Base-by-base conservation (phyloP, 2,329 filamentous ascomycete genomes). In the Calonectria pseudoturangicola region DNA sequence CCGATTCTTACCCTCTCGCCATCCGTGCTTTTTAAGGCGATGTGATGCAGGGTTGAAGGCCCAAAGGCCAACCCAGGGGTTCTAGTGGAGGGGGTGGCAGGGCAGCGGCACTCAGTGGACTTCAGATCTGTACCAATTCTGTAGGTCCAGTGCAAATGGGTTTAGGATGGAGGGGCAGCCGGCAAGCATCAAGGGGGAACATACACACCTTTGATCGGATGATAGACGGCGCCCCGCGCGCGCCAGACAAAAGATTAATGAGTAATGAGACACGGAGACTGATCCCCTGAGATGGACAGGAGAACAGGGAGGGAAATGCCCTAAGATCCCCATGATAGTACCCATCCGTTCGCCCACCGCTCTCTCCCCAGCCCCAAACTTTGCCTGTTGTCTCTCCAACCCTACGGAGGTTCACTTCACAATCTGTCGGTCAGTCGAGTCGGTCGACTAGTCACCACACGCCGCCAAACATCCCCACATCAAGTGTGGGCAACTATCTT, bases 81-180 rank as follows among this genome's bases (percentile, higher is more conserved):
- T 30, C 41, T 30, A 30, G 50, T 41, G 39, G 54, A 41, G 27
- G 54, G 27, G 27, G 68, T 39, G 36, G 28, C 36, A 28, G 43
- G 28, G 21, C 30, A 21, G 27, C 33, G 25, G 48, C 41, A 30
- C 47, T 51, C 18, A 50, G 39, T 58, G 30, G 45, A 16, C 47
- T 47, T 39, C 15, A 54, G n/a, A 56, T 70, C 67, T 47, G 13
- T 27, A 21, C 8, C 51, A 60, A 33, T 9, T 36, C 33, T 48
- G 45, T 25, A 60, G 36, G 13, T 9, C 21, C 39, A 21, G n/a
- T 21, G 39, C 18, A 54, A 58, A 41, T 30, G 25, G 68, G 50
- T 36, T 54, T 62, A 39, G 54, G 33, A 30, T 66, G 63, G 68
- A 66, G 51, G 68, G 62, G 50, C 68, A 66, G 27, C 27, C 66